Percentiles rank a stretch among this genome's conserved stretches.
Evolutionary conservation across 2,329 filamentous ascomycete species (phyloP).

Genomic region (Neofusicoccum umdonicola): DNA sequence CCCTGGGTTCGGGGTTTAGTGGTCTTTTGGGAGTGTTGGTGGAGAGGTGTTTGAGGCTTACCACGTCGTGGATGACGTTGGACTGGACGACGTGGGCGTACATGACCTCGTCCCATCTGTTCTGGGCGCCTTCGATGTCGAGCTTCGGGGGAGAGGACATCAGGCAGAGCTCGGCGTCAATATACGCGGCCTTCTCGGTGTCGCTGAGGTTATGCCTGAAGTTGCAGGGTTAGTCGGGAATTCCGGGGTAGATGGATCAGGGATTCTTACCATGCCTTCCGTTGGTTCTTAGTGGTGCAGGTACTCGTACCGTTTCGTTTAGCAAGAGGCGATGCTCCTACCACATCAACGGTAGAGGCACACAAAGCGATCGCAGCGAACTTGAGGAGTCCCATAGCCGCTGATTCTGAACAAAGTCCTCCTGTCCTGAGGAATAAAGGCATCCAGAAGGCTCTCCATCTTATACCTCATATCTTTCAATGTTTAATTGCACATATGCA

Average conservation of each 20-base stretch:
- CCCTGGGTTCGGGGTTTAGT: background rate
- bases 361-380: background rate
- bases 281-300: background rate
- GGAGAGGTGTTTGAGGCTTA: background rate
- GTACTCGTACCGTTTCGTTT: background rate
- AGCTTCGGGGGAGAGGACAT: slow-evolving; percentile 11
- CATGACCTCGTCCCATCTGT: slow-evolving; percentile 17
- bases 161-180: slow-evolving; percentile 17
- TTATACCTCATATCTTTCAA: background rate
- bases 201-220: slow-evolving; percentile 8
- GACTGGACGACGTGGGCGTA: slow-evolving; percentile 10
- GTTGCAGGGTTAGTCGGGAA: background rate
- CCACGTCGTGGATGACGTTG: slow-evolving; percentile 4
- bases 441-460: background rate
- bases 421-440: too few relatives aligned
- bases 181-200: slow-evolving; percentile 15
- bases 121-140: background rate
- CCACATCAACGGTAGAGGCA: background rate
- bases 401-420: background rate
- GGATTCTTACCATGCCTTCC: background rate
- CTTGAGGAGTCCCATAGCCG: background rate
- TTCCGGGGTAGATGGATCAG: too few relatives aligned
- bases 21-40: too few relatives aligned
- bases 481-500: background rate
- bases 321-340: background rate